These are phyloP conservation scores for Fusarium piperis DNA, from an alignment of 2,329 filamentous ascomycete species.

Conservation along the genomic window DNA sequence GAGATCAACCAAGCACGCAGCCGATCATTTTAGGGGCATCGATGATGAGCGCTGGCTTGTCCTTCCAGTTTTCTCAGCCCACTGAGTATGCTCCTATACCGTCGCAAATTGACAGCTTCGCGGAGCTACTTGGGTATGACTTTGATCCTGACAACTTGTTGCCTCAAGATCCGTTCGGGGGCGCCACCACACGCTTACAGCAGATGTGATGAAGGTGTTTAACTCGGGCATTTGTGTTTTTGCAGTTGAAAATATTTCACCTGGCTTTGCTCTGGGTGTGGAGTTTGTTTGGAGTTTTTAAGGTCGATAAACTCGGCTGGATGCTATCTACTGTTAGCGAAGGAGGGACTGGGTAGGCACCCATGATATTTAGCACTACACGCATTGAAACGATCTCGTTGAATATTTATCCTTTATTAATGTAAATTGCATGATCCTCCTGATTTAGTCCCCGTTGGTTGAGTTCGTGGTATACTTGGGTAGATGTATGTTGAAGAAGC, in stretches of 20 bases:
- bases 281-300: not conserved
- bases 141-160: not conserved
- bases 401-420: not conserved
- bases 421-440: not conserved
- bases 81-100: not conserved
- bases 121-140: not conserved
- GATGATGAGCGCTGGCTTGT: too few relatives aligned
- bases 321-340: not conserved
- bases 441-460: too few relatives aligned
- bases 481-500: too few relatives aligned
- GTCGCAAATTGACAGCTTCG: not conserved
- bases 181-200: not conserved
- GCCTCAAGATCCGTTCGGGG: not conserved
- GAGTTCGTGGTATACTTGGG: not conserved
- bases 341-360: not conserved
- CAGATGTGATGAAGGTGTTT: not conserved
- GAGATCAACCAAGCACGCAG: not conserved
- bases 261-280: not conserved
- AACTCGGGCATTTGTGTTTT: not conserved
- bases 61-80: not conserved
- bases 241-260: rapidly evolving
- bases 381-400: not conserved
- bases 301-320: not conserved
- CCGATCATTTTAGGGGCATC: not conserved
- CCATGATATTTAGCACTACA: not conserved